Evolutionary conservation across 768 basidiomycete species (phyloP).

Genomic region (Sporobolomyces pararoseus): DNA sequence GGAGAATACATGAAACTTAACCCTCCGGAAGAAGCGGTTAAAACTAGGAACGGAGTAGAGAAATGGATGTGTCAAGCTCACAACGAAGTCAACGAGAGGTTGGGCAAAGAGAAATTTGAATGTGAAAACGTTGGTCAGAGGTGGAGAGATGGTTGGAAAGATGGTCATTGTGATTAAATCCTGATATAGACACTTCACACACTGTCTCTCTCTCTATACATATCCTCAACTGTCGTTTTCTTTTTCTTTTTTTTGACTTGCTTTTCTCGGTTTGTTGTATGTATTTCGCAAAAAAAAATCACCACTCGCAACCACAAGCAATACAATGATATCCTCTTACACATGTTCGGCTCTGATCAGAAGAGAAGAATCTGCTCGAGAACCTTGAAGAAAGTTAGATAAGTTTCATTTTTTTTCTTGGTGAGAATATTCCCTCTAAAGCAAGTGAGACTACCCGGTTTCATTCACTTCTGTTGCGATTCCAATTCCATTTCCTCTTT

Average conservation of each 20-base stretch:
- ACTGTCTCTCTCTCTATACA: background rate
- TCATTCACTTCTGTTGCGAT: background rate
- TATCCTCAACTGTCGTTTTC: background rate
- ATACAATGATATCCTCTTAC: too few species aligned
- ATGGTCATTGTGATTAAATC: slow-evolving; percentile 77
- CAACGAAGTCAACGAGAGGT: slow-evolving; percentile 81
- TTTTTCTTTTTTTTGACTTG: background rate
- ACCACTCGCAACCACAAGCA: too few species aligned
- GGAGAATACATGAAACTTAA: slow-evolving; percentile 62
- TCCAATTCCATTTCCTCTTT: slow-evolving; percentile 13
- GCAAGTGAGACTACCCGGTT: background rate
- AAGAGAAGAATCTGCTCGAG: too few species aligned
- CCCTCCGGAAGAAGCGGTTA: slow-evolving; percentile 59
- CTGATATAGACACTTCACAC: background rate
- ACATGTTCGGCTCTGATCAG: too few species aligned
- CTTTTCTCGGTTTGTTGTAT: too few species aligned
- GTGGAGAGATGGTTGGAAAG: slow-evolving; percentile 84
- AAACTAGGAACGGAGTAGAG: slow-evolving; percentile 14
- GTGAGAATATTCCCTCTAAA: too few species aligned
- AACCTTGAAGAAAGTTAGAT: too few species aligned
- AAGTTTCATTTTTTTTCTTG: too few species aligned
- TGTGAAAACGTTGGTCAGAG: slow-evolving; percentile 77
- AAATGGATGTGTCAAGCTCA: slow-evolving; percentile 85
- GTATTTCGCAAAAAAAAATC: too few species aligned
- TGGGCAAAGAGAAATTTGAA: slow-evolving; percentile 79